Evolutionary conservation across 2,329 filamentous ascomycete species (phyloP).

Genomic region (Trichoderma brevicompactum): DNA sequence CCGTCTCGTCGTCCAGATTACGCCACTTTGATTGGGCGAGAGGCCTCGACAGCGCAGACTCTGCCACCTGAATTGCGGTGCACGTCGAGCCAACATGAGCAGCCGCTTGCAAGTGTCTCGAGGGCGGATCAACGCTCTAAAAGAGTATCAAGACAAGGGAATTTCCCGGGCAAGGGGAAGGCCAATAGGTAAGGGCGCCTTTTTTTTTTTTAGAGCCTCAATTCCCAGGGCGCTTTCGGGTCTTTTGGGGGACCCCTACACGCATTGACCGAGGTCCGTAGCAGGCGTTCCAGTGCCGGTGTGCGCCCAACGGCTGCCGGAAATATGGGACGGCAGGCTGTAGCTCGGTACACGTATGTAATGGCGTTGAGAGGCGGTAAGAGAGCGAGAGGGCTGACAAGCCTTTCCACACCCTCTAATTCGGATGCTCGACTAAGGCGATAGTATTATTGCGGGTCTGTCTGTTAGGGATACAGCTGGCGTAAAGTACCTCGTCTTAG

Average conservation of each 20-base stretch:
- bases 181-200: background rate
- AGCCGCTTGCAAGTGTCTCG: background rate
- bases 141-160: background rate
- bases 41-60: slow-evolving; percentile 27
- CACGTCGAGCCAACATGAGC: slow-evolving; percentile 13
- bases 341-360: background rate
- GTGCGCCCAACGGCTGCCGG: slow-evolving; percentile 17
- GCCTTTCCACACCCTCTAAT: too few relatives aligned
- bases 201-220: slow-evolving; percentile 9
- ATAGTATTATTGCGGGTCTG: slow-evolving; percentile 12
- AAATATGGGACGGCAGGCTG: background rate
- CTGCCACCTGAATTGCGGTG: slow-evolving; percentile 25
- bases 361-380: slow-evolving; percentile 6
- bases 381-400: background rate
- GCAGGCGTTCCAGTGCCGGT: slow-evolving; percentile 9
- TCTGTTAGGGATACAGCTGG: slow-evolving; percentile 1
- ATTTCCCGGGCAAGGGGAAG: background rate
- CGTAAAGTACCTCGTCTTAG: background rate
- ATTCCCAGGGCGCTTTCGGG: slow-evolving; percentile 10
- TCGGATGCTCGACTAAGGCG: background rate
- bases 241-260: slow-evolving; percentile 8
- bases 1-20: slow-evolving; percentile 12
- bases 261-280: slow-evolving; percentile 25
- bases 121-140: background rate
- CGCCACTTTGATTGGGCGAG: slow-evolving; percentile 29